Evolutionary conservation across 805 yeast genomes (phyloP), one percentile per base, ranked within the genome.

Genomic region (Sugiyamaella floridensis): DNA sequence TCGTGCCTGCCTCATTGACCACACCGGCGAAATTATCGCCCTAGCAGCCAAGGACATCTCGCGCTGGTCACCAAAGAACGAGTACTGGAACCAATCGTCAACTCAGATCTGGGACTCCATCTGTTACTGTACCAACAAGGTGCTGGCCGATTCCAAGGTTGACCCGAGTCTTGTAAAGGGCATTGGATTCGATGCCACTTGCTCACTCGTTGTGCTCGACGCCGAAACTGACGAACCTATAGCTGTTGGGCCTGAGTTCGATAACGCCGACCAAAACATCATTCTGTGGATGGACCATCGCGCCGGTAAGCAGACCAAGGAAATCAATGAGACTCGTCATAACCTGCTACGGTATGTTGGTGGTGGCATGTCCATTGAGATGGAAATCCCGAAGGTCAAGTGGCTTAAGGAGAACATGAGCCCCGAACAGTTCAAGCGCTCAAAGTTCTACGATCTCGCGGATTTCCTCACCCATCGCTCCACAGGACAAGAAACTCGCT

Each of bases 271-370:
- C 56, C 95, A 90, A 65, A 89, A 93, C 69, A 84, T 93, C 62
- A 82, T 93, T 49, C 71, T 93, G 57, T 93, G 99, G 99, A 92
- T 93, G 98, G 99, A 93, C 72, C 99, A 93, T 69, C 79, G 99
- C 58, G 97, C 98, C 0, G 83, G 77, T 14, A 73, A 75, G 7
- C 97, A 92, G 66, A 89, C 97, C 12, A 73, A 80, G 52, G 79
- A 74, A 52, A 89, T 93, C 67, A 92, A 92, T 69, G 80, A 83
- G 43, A 85, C 96, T 0, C 77, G 78, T 37, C 95, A 89, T 64
- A 81, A 79, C 63, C 81, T 87, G 53, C 76, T 93, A 63, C 85
- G 87, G 67, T 93, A 88, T 67, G 98, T 93, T 16, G 99, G 99
- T 54, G 98, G 98, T 16, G 84, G 83, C 62, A 92, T 93, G 97